Conservation (phyloP, 768 basidiomycete species). For the Mycena belliarum region DNA sequence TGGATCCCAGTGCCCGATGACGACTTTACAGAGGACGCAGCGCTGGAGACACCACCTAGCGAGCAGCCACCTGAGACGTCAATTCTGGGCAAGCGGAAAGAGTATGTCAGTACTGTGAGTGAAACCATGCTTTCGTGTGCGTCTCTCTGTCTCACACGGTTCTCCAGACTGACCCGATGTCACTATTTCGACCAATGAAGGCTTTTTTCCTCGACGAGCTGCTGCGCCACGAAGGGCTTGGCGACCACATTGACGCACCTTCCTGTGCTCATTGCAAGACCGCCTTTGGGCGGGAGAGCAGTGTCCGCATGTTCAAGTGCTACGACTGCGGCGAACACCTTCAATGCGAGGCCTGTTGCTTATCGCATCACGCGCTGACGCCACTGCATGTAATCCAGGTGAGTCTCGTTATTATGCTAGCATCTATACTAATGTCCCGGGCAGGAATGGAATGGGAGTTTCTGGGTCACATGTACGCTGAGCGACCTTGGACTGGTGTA, state of each 20-base stretch:
- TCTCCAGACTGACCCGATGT: background rate
- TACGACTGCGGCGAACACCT: slow-evolving; percentile 1
- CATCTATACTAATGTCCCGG: no score
- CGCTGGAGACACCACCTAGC: background rate
- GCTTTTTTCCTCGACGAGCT: background rate
- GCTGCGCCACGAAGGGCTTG: slow-evolving; percentile 4
- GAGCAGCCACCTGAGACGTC: background rate
- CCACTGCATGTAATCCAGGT: no score
- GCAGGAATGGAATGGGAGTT: no score
- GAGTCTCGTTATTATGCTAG: no score
- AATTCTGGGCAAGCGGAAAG: background rate
- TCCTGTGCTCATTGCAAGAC: background rate
- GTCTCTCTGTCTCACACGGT: no score
- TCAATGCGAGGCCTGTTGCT: slow-evolving; percentile 6
- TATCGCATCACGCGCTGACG: no score
- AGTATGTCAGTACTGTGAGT: background rate
- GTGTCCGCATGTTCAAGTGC: slow-evolving; percentile 1
- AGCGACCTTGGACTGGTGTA: no score
- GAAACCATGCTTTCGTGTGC: background rate
- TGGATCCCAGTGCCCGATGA: background rate
- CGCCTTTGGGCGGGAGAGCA: background rate
- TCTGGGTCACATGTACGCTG: background rate
- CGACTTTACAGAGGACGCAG: background rate
- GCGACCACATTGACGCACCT: background rate
- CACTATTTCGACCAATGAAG: background rate